phyloP scores from a whole-genome alignment of 352 stramenopile species.

The Phytophthora capsici region DNA sequence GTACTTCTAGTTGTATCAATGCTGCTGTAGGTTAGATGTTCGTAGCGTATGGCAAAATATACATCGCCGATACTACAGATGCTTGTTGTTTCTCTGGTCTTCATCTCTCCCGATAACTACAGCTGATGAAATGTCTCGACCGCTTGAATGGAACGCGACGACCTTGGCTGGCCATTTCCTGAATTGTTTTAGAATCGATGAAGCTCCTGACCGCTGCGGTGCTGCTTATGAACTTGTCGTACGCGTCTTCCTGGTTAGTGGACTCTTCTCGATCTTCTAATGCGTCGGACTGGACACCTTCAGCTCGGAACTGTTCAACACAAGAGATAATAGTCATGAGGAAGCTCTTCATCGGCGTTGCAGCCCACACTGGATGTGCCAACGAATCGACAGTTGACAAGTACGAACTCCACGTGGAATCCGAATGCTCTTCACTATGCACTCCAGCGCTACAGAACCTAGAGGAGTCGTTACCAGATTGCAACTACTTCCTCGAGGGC shows the following conservation, averaged over 20 bases:
- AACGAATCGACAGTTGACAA: conserved; percentile 15
- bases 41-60: not conserved
- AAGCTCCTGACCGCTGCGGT: not conserved
- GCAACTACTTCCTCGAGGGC: conserved; percentile 12
- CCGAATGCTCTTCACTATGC: conserved; percentile 3
- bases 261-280: conserved; percentile 1
- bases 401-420: conserved; percentile 9
- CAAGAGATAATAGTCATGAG: conserved; percentile 13
- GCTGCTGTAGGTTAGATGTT: conserved; percentile 5
- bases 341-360: conserved; percentile 16
- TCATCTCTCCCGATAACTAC: conserved; percentile 8
- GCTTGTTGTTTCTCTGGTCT: not conserved
- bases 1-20: not conserved
- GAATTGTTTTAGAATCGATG: not conserved
- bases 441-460: conserved; percentile 10
- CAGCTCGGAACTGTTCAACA: conserved; percentile 5
- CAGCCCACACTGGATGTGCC: conserved; percentile 9
- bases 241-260: not conserved
- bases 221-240: not conserved
- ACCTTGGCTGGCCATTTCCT: not conserved
- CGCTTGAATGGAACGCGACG: not conserved
- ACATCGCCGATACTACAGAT: not conserved
- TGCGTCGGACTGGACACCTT: conserved; percentile 6
- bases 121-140: conserved; percentile 7
- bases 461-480: conserved; percentile 8